Conservation (phyloP, 495 filamentous ascomycete genomes). For the Tuber microsphaerosporum region DNA sequence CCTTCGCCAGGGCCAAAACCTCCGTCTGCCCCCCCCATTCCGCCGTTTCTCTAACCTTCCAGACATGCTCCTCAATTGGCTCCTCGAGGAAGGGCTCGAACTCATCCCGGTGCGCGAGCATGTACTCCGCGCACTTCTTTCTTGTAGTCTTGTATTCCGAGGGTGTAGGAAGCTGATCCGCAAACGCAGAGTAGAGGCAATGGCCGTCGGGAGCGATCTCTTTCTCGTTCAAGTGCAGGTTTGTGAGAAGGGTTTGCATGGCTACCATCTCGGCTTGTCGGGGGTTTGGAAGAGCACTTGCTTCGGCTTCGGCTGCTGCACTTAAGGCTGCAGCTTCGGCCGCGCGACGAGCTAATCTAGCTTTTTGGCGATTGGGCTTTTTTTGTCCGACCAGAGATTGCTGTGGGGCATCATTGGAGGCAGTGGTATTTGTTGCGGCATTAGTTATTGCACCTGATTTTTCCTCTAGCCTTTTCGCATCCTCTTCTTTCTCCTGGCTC, state of each 20-base stretch:
- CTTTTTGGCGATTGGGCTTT: conserved; percentile 87
- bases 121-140: conserved; percentile 53
- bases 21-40: conserved; percentile 97
- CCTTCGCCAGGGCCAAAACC: conserved; percentile 72
- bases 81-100: conserved; percentile 75
- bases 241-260: conserved; percentile 60
- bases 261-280: conserved; percentile 61
- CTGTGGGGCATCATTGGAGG: conserved; percentile 10
- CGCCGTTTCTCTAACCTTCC: conserved; percentile 74
- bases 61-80: conserved; percentile 63
- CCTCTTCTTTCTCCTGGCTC: conserved; percentile 15
- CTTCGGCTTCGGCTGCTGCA: conserved; percentile 63
- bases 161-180: conserved; percentile 58
- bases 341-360: conserved; percentile 76
- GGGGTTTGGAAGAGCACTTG: conserved; percentile 63
- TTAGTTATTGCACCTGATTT: conserved; percentile 23
- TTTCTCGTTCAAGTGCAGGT: conserved; percentile 60
- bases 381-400: conserved; percentile 44
- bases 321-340: conserved; percentile 69
- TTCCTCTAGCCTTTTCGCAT: conserved; percentile 13
- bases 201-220: conserved; percentile 86
- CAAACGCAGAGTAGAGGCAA: conserved; percentile 89
- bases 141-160: conserved; percentile 52
- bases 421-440: conserved; percentile 14
- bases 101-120: conserved; percentile 49